Base-by-base conservation (phyloP, 768 basidiomycete species). In the Favolaschia claudopus region DNA sequence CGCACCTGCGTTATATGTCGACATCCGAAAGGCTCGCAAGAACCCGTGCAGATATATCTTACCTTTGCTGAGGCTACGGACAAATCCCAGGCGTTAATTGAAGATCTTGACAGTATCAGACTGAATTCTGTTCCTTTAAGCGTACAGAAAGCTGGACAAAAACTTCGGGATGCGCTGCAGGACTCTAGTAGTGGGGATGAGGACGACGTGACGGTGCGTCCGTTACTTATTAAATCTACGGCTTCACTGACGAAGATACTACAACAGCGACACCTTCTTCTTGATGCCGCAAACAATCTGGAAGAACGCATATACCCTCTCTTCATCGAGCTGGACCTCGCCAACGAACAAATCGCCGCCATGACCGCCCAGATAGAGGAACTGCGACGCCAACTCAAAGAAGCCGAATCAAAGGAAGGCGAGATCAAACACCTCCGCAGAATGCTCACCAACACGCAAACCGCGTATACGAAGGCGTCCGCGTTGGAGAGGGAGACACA, bases 61-160 rank as follows among this genome's bases (percentile, higher is more conserved):
- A 64, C 58, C 4, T 47, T 57, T 12, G 44, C 45, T 28, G 63
- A 60, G 36, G 37, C 54, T 19, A 39, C 10, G 24, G 57, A 52
- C 33, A 54, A 54, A 20, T 58, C 58, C 0, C 46, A 27, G 32
- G 31, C 54, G 2, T 55, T 64, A 17, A 24, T 48, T 15, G 58
- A 64, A 17, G 50, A 54, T 19, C 50, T 64, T 10, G 33, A 13
- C 8, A 20, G 42, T 13, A 64, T 64, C 19, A 51, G 51, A 4
- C 31, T 36, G 22, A 58, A 60, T 6, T 47, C 63, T 17, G 15
- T 52, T 25, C 45, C 63, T 1, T 29, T 47, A 5, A 64, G 63
- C 42, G 52, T 64, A 7, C 55, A 60, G 45, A 64, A 64, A 45
- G 63, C 63, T 8, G 63, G 63, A 14, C 20, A 28, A 39, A 64